A percentile compares a stretch with the other conserved stretches of the same genome.
Evolutionary conservation across 208 protist species (phyloP).

Genomic region (Trypanosoma conorhini): DNA sequence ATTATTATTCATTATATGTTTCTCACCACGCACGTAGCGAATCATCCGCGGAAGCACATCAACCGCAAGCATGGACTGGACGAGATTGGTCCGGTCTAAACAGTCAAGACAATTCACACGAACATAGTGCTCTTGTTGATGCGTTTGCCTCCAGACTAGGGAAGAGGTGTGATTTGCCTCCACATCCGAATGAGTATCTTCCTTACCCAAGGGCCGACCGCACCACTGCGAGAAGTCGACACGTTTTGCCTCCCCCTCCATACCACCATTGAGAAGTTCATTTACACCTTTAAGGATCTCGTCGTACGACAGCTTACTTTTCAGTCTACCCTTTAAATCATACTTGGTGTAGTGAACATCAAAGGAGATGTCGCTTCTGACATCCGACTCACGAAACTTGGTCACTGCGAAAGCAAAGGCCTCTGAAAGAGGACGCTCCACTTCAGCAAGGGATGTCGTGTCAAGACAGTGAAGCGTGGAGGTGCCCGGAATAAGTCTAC

Average conservation of each 20-base stretch:
- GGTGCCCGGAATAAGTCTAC: constrained; percentile 32
- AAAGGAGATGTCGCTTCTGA: neutral
- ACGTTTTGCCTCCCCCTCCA: neutral
- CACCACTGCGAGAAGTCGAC: constrained; percentile 27
- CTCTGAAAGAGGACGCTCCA: constrained; percentile 60
- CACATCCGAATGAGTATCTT: neutral
- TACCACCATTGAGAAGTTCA: neutral
- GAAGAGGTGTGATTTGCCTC: neutral
- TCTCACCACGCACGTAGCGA: constrained; percentile 30
- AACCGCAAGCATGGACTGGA: constrained; percentile 52
- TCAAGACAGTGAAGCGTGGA: constrained; percentile 51
- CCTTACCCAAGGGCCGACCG: neutral
- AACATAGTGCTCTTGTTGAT: constrained; percentile 22
- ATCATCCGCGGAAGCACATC: constrained; percentile 59
- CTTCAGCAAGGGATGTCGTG: constrained; percentile 45
- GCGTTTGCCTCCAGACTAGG: neutral
- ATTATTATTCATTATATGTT: neutral
- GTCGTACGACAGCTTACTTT: constrained; percentile 32
- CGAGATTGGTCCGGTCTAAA: constrained; percentile 81
- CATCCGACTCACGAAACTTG: constrained; percentile 15
- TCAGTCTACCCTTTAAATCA: constrained; percentile 55
- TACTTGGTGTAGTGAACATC: constrained; percentile 45
- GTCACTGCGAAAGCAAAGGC: constrained; percentile 44
- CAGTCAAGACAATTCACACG: constrained; percentile 89
- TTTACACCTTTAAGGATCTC: constrained; percentile 33